Evolutionary conservation across 768 basidiomycete species (phyloP), one percentile per base, ranked within the genome.

Genomic region (Pisolithus sp.): DNA sequence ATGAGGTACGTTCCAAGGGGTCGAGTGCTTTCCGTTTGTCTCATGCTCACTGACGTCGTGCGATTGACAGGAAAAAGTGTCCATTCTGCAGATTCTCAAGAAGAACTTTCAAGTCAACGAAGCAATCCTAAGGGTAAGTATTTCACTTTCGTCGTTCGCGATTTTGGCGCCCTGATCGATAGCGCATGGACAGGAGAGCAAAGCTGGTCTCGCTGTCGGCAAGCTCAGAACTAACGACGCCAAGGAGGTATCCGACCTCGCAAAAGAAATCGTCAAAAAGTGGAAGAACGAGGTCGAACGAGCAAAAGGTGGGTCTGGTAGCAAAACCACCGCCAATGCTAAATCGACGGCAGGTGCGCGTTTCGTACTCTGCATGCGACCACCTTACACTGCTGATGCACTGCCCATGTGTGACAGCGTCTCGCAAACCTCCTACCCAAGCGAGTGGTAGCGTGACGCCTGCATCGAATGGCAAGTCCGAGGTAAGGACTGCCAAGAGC

Each of bases 261-360:
- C 93, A 17, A 95, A 94, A 68, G 91, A 92, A 57, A 74, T 94
- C 42, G 93, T 96, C 46, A 89, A 84, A 69, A 87, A 85, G 62
- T 96, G 93, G 93, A 94, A 94, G 70, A 78, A 72, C 28, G 85
- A 86, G 54, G 93, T 95, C 31, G 91, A 93, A 53, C 83, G 81
- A 60, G 79, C 78, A 0, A 81, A 82, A 53, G 68, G 71, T 7
- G 64, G 59, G 15, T 52, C 60, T 18, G 30, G 54, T 5, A 45
- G 53, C 5, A 66, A 62, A 48, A 17, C 48, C 1, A 12, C 42
- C 38, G 9, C 48, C 59, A 55, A 59, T 24, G 47, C 62, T 48
- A 62, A 73, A 50, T 58, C 58, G 34, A 34, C 34, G 30, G 64
- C 68, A 58, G 75, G 77, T 76, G 61, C 57, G 76, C 64, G 8